Conservation (phyloP, 441 rosid genomes). For the Gossypium lobatum region DNA sequence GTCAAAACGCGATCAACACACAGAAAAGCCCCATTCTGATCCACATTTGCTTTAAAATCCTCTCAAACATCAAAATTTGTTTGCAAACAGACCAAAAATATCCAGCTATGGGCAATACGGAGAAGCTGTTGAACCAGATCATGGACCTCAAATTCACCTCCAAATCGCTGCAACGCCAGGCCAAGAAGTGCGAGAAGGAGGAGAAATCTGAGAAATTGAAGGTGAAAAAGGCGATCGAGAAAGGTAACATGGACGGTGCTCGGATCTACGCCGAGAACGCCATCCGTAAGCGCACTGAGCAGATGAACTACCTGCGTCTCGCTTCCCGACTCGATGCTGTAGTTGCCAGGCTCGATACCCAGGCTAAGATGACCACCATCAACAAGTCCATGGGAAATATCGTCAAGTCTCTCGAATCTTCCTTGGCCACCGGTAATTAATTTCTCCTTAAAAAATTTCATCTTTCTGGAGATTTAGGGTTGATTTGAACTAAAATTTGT, state of each 20-base stretch:
- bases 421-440: constrained; percentile 65
- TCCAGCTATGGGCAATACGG: constrained; percentile 69
- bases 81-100: not conserved
- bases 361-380: constrained; percentile 86
- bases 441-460: not conserved
- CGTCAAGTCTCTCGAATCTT: constrained; percentile 86
- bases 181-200: constrained; percentile 73
- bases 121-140: constrained; percentile 85
- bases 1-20: constrained; percentile 6
- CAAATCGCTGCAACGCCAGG: constrained; percentile 74
- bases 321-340: constrained; percentile 86
- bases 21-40: not conserved
- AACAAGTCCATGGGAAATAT: constrained; percentile 72
- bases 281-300: constrained; percentile 87
- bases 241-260: constrained; percentile 90
- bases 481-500: not conserved
- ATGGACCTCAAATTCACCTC: constrained; percentile 90
- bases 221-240: constrained; percentile 91
- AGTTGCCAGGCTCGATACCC: constrained; percentile 82
- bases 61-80: not conserved
- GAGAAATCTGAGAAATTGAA: constrained; percentile 81
- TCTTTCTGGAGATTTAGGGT: not conserved
- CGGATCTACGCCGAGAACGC: constrained; percentile 96
- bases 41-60: not conserved
- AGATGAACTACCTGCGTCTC: constrained; percentile 90